These are phyloP conservation scores for Forsythia viridissima DNA, from an alignment of 257 asterid genomes.

Conservation along the genomic window DNA sequence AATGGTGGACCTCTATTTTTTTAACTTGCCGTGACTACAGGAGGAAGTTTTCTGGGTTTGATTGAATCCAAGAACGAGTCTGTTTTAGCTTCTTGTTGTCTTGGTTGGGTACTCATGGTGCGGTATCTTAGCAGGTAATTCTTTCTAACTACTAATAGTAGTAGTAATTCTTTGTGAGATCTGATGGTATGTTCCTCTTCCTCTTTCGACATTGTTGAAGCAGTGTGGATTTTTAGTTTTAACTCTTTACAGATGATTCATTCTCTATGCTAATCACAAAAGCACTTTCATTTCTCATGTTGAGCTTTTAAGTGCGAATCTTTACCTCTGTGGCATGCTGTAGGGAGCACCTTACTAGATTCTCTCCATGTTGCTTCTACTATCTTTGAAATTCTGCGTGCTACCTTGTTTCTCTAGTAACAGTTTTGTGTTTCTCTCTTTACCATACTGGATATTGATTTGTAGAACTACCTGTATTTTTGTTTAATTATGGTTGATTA, in stretches of 20 bases:
- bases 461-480: neutral
- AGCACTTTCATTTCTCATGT: neutral
- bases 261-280: neutral
- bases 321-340: neutral
- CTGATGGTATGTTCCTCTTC: neutral
- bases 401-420: neutral
- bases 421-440: too few species aligned
- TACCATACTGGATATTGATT: too few species aligned
- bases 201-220: neutral
- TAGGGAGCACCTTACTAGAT: neutral
- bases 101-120: conserved; percentile 48
- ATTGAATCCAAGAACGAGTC: conserved; percentile 59
- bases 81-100: conserved; percentile 51
- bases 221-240: neutral
- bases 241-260: neutral
- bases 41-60: conserved; percentile 58
- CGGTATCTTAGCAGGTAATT: conserved; percentile 59
- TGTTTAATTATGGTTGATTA: too few species aligned
- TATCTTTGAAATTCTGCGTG: neutral
- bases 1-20: neutral
- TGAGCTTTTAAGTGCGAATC: neutral
- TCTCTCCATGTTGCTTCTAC: too few species aligned
- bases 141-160: neutral
- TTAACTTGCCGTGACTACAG: conserved; percentile 12
- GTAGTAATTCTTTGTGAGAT: neutral